Evolutionary conservation across 345 rosid genomes (phyloP).

Genomic region (Hibiscus trionum): DNA sequence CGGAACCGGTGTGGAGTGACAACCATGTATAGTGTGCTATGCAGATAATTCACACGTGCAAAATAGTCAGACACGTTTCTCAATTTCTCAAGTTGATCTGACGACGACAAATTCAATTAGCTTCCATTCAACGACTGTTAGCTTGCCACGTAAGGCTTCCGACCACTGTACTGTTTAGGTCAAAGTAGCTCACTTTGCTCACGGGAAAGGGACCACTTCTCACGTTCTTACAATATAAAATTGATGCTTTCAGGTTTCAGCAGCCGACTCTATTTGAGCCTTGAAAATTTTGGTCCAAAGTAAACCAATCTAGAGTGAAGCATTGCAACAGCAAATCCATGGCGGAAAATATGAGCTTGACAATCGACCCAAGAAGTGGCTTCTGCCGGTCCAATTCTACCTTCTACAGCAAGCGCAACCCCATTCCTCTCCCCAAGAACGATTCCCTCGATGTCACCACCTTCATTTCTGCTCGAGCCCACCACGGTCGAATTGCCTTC

Average conservation of each 20-base stretch:
- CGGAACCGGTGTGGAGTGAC: not conserved
- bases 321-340: not conserved
- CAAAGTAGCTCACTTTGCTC: not conserved
- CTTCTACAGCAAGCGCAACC: slow-evolving; percentile 67
- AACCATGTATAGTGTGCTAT: not conserved
- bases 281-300: not conserved
- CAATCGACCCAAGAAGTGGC: slow-evolving; percentile 47
- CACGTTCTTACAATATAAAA: not conserved
- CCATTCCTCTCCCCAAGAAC: slow-evolving; percentile 50
- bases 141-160: not conserved
- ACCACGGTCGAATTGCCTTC: slow-evolving; percentile 68
- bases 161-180: not conserved
- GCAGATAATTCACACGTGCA: not conserved
- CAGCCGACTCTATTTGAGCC: not conserved
- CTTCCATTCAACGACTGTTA: not conserved
- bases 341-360: not conserved
- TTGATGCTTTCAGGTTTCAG: not conserved
- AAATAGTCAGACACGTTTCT: not conserved
- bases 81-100: not conserved
- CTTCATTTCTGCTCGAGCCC: slow-evolving; percentile 72
- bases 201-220: not conserved
- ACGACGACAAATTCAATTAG: not conserved
- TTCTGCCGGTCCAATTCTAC: slow-evolving; percentile 50
- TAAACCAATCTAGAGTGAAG: not conserved
- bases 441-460: slow-evolving; percentile 57